Conservation (phyloP, 192 early-diverging fungal genomes). For the Dimargaris verticillata region DNA sequence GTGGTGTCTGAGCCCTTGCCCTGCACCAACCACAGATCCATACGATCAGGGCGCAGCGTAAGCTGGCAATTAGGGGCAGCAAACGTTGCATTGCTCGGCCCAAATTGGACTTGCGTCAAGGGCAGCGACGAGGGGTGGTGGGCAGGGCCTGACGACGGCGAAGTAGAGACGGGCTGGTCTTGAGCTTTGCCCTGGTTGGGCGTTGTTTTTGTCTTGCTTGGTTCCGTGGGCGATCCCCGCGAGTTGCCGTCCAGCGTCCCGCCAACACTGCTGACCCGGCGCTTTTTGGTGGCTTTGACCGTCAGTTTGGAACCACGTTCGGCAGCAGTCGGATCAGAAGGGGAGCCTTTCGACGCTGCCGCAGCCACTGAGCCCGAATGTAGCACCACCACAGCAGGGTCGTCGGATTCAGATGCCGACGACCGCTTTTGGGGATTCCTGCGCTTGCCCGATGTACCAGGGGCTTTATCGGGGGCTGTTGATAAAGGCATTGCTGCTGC, state of each 20-base stretch:
- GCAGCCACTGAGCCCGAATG: no score
- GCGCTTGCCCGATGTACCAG: no score
- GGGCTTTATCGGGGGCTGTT: no score
- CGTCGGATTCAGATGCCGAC: no score
- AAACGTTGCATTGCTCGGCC: slow-evolving; percentile 5
- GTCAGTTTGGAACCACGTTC: background rate
- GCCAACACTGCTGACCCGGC: background rate
- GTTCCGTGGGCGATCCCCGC: background rate
- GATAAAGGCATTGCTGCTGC: no score
- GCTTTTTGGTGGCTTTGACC: background rate
- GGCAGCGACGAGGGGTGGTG: background rate
- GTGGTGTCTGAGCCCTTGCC: background rate
- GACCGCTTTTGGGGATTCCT: no score
- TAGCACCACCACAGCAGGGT: no score
- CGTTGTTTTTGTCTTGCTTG: background rate
- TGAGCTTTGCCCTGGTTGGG: background rate
- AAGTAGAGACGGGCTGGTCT: background rate
- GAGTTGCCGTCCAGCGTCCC: background rate
- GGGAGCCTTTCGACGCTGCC: background rate
- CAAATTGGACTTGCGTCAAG: slow-evolving; percentile 4
- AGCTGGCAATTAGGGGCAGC: background rate
- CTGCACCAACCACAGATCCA: background rate
- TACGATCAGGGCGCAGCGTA: background rate
- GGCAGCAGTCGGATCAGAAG: background rate
- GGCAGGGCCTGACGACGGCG: background rate